These are phyloP conservation scores for Crithidia mellificae DNA, from an alignment of 208 protist species.

Conservation along the genomic window DNA sequence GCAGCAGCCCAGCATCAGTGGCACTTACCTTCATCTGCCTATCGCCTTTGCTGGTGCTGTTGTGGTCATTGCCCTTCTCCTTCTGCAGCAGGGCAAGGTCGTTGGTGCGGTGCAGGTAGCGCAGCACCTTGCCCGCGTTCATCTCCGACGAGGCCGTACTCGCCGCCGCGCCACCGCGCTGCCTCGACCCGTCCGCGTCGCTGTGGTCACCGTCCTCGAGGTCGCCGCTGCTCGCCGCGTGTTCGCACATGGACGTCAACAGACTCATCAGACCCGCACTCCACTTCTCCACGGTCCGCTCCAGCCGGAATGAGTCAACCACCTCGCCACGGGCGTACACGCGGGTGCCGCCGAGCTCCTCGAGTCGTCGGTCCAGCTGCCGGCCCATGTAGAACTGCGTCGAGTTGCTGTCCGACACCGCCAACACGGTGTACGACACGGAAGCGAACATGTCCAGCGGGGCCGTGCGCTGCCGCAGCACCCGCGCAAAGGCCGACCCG, in stretches of 20 bases:
- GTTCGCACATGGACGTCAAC: slow-evolving; percentile 25
- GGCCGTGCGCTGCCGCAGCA: slow-evolving; percentile 38
- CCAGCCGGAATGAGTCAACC: slow-evolving; percentile 50
- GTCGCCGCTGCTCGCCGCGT: slow-evolving; percentile 1
- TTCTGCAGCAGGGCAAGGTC: not conserved
- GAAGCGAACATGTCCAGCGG: slow-evolving; percentile 37
- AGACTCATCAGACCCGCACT: slow-evolving; percentile 34
- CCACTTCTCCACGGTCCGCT: slow-evolving; percentile 57
- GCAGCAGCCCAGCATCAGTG: not conserved
- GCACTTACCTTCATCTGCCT: too few species aligned
- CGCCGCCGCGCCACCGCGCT: not conserved
- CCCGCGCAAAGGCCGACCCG: slow-evolving; percentile 41
- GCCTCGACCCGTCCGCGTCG: not conserved
- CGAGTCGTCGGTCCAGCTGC: slow-evolving; percentile 52
- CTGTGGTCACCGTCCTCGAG: not conserved
- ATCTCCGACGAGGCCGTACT: slow-evolving; percentile 4
- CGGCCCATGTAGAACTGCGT: slow-evolving; percentile 37
- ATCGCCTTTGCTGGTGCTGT: too few species aligned
- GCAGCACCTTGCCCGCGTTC: slow-evolving; percentile 11
- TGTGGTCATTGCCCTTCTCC: not conserved
- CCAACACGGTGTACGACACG: slow-evolving; percentile 59
- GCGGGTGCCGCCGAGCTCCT: slow-evolving; percentile 61
- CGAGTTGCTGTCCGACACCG: slow-evolving; percentile 52
- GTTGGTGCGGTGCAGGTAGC: slow-evolving; percentile 5
- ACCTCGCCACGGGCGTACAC: slow-evolving; percentile 61